Conservation (phyloP, 2,329 filamentous ascomycete species). For the Stagonosporopsis chrysanthemi region DNA sequence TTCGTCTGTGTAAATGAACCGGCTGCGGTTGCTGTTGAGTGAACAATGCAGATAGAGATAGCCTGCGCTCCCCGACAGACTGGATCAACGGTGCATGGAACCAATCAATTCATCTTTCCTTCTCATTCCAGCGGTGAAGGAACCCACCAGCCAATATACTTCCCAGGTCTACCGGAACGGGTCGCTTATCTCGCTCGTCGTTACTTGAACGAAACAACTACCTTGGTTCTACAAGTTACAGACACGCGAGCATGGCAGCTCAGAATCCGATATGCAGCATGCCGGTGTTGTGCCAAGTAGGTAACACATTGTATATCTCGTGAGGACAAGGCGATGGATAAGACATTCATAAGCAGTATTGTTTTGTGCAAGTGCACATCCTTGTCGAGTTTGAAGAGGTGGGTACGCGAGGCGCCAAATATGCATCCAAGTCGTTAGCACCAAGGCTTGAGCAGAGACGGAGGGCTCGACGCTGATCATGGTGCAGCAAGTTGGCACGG, state of each 20-base stretch:
- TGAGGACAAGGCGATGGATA: background rate
- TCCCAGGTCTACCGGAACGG: constrained; percentile 4
- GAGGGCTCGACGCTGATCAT: constrained; percentile 29
- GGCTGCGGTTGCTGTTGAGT: constrained; percentile 19
- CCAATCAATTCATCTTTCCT: background rate
- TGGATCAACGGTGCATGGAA: constrained; percentile 9
- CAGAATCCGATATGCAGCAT: constrained; percentile 8
- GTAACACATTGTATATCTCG: background rate
- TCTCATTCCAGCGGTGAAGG: constrained; percentile 21
- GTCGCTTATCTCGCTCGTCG: constrained; percentile 13
- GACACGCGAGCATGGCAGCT: constrained; percentile 2
- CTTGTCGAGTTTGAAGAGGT: constrained; percentile 14
- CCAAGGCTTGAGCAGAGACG: constrained; percentile 27
- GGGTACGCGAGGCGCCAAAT: constrained; percentile 20
- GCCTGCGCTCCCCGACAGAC: constrained; percentile 2
- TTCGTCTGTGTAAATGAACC: constrained; percentile 24
- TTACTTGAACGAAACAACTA: constrained; percentile 18
- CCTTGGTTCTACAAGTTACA: constrained; percentile 13
- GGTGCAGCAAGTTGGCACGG: constrained; percentile 28
- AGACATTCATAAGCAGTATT: constrained; percentile 14
- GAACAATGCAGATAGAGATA: constrained; percentile 4
- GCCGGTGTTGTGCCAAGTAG: background rate
- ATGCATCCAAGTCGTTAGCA: constrained; percentile 25
- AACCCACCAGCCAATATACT: background rate
- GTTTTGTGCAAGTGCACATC: constrained; percentile 15